Conservation (phyloP, 176 grass and related monocot species). For the Carex cristatella region DNA sequence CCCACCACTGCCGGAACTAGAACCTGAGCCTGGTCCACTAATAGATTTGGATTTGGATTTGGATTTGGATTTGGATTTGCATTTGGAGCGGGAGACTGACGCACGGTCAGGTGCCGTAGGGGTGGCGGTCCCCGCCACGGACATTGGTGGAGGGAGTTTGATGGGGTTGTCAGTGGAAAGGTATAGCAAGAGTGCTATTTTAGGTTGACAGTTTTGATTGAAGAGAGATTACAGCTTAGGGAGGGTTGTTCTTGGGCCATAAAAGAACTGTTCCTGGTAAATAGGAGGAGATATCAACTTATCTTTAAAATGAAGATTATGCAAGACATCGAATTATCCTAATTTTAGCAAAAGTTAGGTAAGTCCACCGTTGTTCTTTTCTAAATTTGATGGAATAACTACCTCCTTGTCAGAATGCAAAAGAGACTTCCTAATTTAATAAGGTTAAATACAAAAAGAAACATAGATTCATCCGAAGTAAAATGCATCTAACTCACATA, state of each 20-base stretch:
- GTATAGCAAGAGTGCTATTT: constrained; percentile 8
- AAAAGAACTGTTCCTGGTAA: background rate
- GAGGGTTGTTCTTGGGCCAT: background rate
- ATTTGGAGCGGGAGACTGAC: background rate
- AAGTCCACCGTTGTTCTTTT: background rate
- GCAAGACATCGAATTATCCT: background rate
- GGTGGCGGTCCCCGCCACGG: background rate
- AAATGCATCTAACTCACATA: background rate
- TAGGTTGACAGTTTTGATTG: constrained; percentile 1
- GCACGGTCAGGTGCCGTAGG: background rate
- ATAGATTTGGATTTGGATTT: background rate
- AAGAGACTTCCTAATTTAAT: background rate
- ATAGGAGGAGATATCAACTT: background rate
- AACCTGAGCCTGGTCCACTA: background rate
- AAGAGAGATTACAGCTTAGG: background rate
- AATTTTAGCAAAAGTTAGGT: background rate
- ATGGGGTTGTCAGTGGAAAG: background rate
- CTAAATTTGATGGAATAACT: background rate
- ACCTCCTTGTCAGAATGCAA: background rate
- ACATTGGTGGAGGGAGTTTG: constrained; percentile 12
- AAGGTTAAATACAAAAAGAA: background rate
- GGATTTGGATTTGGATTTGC: background rate
- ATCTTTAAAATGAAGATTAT: background rate
- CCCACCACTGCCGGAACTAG: background rate
- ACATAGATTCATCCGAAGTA: background rate